Conservation (phyloP, 179 eudicot genomes). For the Beta lomatogona region DNA sequence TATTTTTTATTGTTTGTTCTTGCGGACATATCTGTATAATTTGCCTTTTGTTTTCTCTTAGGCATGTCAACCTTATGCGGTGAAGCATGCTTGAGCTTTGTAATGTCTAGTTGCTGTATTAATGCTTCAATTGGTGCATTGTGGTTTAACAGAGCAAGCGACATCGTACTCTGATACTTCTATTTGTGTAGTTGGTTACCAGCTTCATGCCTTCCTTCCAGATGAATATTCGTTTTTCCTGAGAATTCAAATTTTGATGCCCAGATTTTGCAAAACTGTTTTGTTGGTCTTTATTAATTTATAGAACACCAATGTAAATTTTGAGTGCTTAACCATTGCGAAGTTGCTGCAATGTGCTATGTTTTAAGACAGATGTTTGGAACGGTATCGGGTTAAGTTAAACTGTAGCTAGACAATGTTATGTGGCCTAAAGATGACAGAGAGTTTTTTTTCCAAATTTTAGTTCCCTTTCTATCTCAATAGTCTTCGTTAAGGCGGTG, state of each 20-base stretch:
- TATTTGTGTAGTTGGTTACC: not conserved
- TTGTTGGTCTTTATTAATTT: not conserved
- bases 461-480: constrained; percentile 3
- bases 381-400: not conserved
- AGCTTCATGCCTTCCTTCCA: not conserved
- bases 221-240: not conserved
- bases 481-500: not conserved
- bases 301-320: not conserved
- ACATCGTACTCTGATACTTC: not conserved
- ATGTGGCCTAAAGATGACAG: not conserved
- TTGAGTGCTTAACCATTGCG: not conserved
- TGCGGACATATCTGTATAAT: not conserved
- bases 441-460: not conserved
- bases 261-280: not conserved
- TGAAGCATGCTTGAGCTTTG: not conserved
- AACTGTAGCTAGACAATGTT: not conserved
- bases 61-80: not conserved
- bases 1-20: not conserved
- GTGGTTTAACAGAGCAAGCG: not conserved
- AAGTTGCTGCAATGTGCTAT: constrained; percentile 3
- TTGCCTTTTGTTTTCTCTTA: not conserved
- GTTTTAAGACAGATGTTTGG: not conserved
- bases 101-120: not conserved
- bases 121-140: not conserved
- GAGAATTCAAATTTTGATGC: not conserved